Conservation (phyloP, 1,284 basidiomycete genomes). For the Cutaneotrichosporon mucoides region DNA sequence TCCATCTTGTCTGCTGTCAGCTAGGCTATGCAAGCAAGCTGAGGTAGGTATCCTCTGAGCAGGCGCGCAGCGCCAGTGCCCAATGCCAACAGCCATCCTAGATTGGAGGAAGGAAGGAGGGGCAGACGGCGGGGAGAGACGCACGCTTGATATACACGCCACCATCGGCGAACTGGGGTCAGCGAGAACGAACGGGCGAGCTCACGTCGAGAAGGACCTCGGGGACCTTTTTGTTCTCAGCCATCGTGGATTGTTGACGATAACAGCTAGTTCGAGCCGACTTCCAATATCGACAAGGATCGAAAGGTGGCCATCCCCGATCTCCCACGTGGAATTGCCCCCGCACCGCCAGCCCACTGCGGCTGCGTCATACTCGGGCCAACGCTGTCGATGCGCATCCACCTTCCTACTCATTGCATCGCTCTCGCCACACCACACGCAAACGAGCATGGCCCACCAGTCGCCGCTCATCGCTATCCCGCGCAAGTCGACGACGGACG, state of each 20-base stretch:
- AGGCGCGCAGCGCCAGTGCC: too few relatives aligned
- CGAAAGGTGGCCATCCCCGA: background rate
- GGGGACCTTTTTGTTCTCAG: slow-evolving; percentile 13
- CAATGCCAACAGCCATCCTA: too few relatives aligned
- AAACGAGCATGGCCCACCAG: slow-evolving; percentile 41
- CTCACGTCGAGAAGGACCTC: slow-evolving; percentile 44
- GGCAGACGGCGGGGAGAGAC: background rate
- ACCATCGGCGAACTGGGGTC: slow-evolving; percentile 41
- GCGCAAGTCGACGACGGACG: slow-evolving; percentile 55
- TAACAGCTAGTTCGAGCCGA: background rate
- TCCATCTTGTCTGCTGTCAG: slow-evolving; percentile 38
- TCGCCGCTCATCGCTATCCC: slow-evolving; percentile 54
- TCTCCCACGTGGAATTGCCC: background rate
- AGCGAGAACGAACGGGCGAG: background rate
- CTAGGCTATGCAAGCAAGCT: background rate
- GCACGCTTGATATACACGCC: slow-evolving; percentile 43
- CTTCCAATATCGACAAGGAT: too few relatives aligned
- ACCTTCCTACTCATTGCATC: too few relatives aligned
- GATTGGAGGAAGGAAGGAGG: background rate
- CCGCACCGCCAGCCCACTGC: background rate
- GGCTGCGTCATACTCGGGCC: background rate
- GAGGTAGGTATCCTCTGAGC: too few relatives aligned
- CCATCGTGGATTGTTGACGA: slow-evolving; percentile 19
- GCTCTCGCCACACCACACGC: background rate
- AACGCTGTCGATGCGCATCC: too few relatives aligned